Base-by-base conservation (phyloP, 768 basidiomycete genomes). In the Trametes sanguinea region DNA sequence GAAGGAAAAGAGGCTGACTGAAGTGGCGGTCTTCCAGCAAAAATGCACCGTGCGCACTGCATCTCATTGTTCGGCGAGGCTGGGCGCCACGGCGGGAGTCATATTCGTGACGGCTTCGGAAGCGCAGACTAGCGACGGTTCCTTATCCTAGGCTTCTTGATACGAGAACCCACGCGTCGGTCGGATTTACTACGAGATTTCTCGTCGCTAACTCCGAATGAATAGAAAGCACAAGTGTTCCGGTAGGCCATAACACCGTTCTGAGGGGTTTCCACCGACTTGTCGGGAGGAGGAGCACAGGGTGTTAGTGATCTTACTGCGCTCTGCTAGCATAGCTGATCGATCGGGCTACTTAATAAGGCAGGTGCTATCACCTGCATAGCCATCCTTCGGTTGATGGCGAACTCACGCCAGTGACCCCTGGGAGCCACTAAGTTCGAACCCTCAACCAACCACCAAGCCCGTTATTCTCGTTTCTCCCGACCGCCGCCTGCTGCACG, bases 311-410 rank as follows among this genome's bases (percentile, higher is more conserved):
- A 37, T 37, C 35, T 37, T 37, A 37, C 35, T 37, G 11, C 35
- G 35, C 35, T 37, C 52, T 27, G 30, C 32, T 56, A 33, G 39
- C 40, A 17, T n/a, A 30, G 39, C 22, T 52, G 57, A 51, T 51
- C 50, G 50, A 59, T 51, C 57, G 57, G 35, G 35, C 10, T n/a
- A 7, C n/a, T 48, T 32, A 4, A 13, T 44, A 27, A 22, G 57
- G 57, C 16, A 59, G 30, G 9, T 27, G 13, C 11, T 22, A 58
- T 58, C 57, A 58, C n/a, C 50, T 33, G 57, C 57, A 59, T 59
- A 59, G 57, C 50, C 57, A 59, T 59, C 50, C 47, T n/a, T 39
- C 46, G 30, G 27, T 39, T 51, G 57, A 57, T 57, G 50, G 50
- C 13, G 46, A 50, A 39, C n/a, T 37, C 48, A 48, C 57, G 16